These are phyloP conservation scores for Cladosporium cucumerinum DNA, from an alignment of 2,329 filamentous ascomycete species.

Conservation along the genomic window DNA sequence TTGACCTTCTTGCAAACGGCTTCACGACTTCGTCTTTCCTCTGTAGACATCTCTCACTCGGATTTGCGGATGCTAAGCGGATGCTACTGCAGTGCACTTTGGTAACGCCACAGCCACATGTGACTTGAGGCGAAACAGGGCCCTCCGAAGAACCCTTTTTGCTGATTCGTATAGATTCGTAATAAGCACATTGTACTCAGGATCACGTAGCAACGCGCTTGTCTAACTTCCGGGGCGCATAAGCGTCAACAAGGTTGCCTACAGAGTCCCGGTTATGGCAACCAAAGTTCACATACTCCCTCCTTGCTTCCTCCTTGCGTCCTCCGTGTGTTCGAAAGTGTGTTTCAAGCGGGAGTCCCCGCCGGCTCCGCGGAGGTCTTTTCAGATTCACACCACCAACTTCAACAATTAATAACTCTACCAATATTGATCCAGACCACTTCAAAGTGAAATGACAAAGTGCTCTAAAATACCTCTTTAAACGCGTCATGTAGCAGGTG, in stretches of 20 bases:
- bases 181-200: not conserved
- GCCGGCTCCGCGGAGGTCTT: no score
- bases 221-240: not conserved
- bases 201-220: not conserved
- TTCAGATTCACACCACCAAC: no score
- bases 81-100: not conserved
- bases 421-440: no score
- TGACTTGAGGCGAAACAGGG: not conserved
- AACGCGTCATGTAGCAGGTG: no score
- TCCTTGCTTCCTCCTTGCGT: no score
- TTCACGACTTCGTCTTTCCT: not conserved
- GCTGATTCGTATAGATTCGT: not conserved
- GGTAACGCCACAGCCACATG: not conserved
- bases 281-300: not conserved
- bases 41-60: not conserved
- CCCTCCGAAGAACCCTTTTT: not conserved
- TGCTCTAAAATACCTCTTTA: no score
- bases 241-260: not conserved
- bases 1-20: not conserved
- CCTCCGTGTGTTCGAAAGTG: no score
- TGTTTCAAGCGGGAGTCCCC: no score
- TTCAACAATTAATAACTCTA: no score
- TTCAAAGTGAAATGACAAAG: no score
- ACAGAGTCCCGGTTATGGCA: not conserved
- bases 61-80: not conserved